Conservation (phyloP, 306 rosid species). For the Gynostemma pentaphyllum region DNA sequence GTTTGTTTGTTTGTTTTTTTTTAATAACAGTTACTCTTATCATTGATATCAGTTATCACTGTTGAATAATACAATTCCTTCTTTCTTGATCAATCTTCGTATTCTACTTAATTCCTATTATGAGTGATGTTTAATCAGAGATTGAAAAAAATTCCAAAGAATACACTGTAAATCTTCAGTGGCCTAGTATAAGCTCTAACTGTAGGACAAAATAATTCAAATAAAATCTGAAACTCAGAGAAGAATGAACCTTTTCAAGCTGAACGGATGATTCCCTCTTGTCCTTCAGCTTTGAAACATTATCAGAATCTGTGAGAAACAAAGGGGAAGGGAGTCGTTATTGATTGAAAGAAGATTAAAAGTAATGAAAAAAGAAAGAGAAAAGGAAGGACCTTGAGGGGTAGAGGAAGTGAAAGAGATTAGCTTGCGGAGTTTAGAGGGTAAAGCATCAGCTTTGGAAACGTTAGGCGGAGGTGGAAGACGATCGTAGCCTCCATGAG, state of each 20-base stretch:
- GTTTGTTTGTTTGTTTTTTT: too few relatives aligned
- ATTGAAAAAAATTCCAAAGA: background rate
- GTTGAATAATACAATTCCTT: too few relatives aligned
- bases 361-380: background rate
- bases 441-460: conserved; percentile 48
- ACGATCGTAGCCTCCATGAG: conserved; percentile 58
- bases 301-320: conserved; percentile 29
- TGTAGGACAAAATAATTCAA: background rate
- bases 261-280: conserved; percentile 9
- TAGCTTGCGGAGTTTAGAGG: conserved; percentile 63
- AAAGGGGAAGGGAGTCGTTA: background rate
- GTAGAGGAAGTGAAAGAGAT: conserved; percentile 37
- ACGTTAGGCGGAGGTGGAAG: conserved; percentile 85
- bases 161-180: background rate
- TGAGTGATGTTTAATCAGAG: background rate
- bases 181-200: background rate
- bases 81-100: too few relatives aligned
- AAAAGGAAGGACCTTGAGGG: conserved; percentile 23
- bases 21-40: too few relatives aligned
- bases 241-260: conserved; percentile 20
- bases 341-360: background rate
- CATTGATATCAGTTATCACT: too few relatives aligned
- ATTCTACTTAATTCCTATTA: too few relatives aligned
- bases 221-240: background rate
- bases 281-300: conserved; percentile 18